Evolutionary conservation across 495 filamentous ascomycete genomes (phyloP), one percentile per base, ranked within the genome.

Genomic region (Coniosporium apollinis): DNA sequence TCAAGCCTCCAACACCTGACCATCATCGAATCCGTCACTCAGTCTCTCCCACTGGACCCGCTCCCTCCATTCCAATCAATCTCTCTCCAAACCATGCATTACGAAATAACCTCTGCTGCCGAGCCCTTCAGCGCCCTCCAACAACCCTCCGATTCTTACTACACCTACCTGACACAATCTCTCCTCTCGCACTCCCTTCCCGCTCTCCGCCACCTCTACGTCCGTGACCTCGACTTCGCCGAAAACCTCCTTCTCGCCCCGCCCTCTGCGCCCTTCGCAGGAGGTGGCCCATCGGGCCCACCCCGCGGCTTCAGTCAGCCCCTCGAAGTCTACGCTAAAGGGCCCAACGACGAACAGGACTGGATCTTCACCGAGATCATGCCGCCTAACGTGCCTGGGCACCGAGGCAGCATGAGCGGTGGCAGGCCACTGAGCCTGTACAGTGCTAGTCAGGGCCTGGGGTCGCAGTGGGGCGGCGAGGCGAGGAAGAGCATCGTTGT

Each of bases 301-400:
- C 43, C 48, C n/a, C 55, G 50, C 31, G 65, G 53, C 43, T 79
- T 67, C 49, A 60, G 41, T 14, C 74, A 79, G 40, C 70, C 70
- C 5, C 65, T 94, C 19, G 72, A 80, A 46, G 72, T 94, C 18
- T 92, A 85, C 54, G 82, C 72, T 52, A 94, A 92, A 57, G 79
- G 81, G 18, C 65, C 83, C 14, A n/a, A n/a, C n/a, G 76, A 85
- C 41, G 82, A 85, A 46, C 60, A 82, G 15, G 82, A 86, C 44
- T 94, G 85, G 85, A 78, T 79, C 42, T 79, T 85, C 50, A 77
- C 72, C 0, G 58, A 65, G 5, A 63, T 75, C 41, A 57, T 65
- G 4, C 72, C 70, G 2, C 50, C 60, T 3, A n/a, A n/a, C n/a
- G n/a, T n/a, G n/a, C n/a, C 51, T 50, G 0, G 33, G 8, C 30